Percentiles rank a stretch among this genome's conserved stretches.
Conservation (phyloP, 2,329 filamentous ascomycete genomes). For the Colletotrichum eremochloae region DNA sequence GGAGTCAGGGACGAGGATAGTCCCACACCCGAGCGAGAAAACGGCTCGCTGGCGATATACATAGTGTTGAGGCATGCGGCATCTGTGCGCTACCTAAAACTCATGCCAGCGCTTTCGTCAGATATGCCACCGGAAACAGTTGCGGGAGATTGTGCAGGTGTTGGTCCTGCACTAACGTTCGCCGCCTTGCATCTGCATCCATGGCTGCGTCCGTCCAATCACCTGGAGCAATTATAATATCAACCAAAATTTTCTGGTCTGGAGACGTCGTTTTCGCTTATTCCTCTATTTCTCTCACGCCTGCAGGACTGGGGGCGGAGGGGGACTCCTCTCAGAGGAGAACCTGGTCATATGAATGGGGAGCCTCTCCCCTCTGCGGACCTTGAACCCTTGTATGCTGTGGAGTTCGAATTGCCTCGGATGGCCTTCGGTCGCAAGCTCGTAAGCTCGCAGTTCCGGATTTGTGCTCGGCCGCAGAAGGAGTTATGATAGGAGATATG, state of each 20-base stretch:
- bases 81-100: not conserved
- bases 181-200: constrained; percentile 12
- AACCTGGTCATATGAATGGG: constrained; percentile 14
- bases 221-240: constrained; percentile 34
- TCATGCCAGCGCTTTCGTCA: constrained; percentile 6
- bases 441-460: constrained; percentile 39
- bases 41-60: not conserved
- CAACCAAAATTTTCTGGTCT: constrained; percentile 26
- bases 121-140: constrained; percentile 9
- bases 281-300: constrained; percentile 13
- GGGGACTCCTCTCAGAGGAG: constrained; percentile 12
- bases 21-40: constrained; percentile 4
- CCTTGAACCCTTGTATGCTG: constrained; percentile 19
- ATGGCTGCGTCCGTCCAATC: constrained; percentile 29
- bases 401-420: constrained; percentile 26
- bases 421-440: constrained; percentile 41
- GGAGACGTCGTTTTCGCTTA: constrained; percentile 23
- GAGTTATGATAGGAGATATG: constrained; percentile 42
- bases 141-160: constrained; percentile 11
- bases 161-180: constrained; percentile 5
- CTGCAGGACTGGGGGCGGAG: constrained; percentile 17
- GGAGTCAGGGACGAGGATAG: constrained; percentile 9
- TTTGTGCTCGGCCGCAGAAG: constrained; percentile 31
- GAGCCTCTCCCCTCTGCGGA: constrained; percentile 15
- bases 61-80: not conserved